phyloP scores from a whole-genome alignment of 2,329 filamentous ascomycete species.

The Aspergillus neoniger region DNA sequence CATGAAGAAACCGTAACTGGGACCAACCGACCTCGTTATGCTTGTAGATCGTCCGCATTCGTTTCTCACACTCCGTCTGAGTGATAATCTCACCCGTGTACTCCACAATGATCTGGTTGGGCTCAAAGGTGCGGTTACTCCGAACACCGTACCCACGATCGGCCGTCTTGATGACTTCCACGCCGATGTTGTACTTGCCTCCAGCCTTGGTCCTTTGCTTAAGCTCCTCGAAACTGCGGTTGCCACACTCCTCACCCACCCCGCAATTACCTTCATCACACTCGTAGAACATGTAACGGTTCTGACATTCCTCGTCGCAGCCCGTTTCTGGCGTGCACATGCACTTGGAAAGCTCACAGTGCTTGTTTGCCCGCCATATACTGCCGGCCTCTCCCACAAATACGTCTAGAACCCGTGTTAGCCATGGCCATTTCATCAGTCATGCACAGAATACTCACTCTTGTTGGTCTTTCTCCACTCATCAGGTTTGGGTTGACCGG shows the following conservation, averaged over 20 bases:
- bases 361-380: slow-evolving; percentile 77
- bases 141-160: slow-evolving; percentile 91
- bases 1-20: background rate
- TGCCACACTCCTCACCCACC: slow-evolving; percentile 75
- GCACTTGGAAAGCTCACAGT: slow-evolving; percentile 74
- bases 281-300: slow-evolving; percentile 95
- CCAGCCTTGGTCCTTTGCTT: slow-evolving; percentile 73
- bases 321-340: slow-evolving; percentile 76
- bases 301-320: slow-evolving; percentile 88
- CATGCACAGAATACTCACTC: slow-evolving; percentile 61
- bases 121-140: slow-evolving; percentile 81
- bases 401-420: slow-evolving; percentile 64
- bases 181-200: slow-evolving; percentile 85
- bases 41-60: slow-evolving; percentile 93
- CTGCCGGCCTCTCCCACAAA: slow-evolving; percentile 82
- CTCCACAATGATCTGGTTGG: slow-evolving; percentile 96
- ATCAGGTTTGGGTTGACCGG: slow-evolving; percentile 85
- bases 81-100: slow-evolving; percentile 98
- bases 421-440: slow-evolving; percentile 16
- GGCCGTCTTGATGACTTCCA: slow-evolving; percentile 88
- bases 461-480: slow-evolving; percentile 91
- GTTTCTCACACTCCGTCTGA: slow-evolving; percentile 85
- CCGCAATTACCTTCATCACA: slow-evolving; percentile 90
- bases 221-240: slow-evolving; percentile 83
- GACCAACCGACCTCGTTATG: slow-evolving; percentile 73